Conservation (phyloP, 371 early-diverging fungal genomes). For the Rhizomucor pusillus region DNA sequence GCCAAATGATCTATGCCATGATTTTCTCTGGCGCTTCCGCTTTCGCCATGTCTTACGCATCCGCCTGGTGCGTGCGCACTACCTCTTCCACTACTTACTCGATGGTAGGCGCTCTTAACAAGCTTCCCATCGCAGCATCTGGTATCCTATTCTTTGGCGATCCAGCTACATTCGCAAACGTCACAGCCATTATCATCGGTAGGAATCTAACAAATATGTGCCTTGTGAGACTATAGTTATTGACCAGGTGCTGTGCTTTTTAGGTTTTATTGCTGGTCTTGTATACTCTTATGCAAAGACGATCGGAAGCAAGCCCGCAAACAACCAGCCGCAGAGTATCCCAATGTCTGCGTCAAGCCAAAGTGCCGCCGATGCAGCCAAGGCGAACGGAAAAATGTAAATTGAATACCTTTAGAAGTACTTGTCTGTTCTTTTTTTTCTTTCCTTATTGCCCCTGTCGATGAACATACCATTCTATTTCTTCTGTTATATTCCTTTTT, state of each 20-base stretch:
- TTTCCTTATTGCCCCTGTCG: too few relatives aligned
- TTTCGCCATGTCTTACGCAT: conserved; percentile 90
- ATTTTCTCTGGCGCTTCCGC: conserved; percentile 84
- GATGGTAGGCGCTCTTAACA: conserved; percentile 99
- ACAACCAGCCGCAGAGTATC: conserved; percentile 46
- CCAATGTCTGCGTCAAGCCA: conserved; percentile 38
- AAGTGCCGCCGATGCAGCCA: conserved; percentile 28
- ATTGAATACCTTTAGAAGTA: not conserved
- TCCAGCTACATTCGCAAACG: conserved; percentile 75
- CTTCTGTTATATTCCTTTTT: too few relatives aligned
- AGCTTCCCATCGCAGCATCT: conserved; percentile 93
- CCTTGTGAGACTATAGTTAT: not conserved
- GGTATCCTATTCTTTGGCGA: conserved; percentile 95
- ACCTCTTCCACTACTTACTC: conserved; percentile 97
- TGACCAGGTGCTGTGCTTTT: not conserved
- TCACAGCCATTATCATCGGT: conserved; percentile 78
- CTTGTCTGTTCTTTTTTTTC: too few relatives aligned
- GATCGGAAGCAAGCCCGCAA: conserved; percentile 9
- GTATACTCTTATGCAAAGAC: conserved; percentile 77
- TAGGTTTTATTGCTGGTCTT: conserved; percentile 81
- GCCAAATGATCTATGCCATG: conserved; percentile 66
- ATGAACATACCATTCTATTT: too few relatives aligned
- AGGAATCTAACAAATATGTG: not conserved
- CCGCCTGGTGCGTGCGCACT: conserved; percentile 94
- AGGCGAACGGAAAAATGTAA: conserved; percentile 28